phyloP scores from a whole-genome alignment of 192 early-diverging fungal species.

The Allomyces macrogynus region DNA sequence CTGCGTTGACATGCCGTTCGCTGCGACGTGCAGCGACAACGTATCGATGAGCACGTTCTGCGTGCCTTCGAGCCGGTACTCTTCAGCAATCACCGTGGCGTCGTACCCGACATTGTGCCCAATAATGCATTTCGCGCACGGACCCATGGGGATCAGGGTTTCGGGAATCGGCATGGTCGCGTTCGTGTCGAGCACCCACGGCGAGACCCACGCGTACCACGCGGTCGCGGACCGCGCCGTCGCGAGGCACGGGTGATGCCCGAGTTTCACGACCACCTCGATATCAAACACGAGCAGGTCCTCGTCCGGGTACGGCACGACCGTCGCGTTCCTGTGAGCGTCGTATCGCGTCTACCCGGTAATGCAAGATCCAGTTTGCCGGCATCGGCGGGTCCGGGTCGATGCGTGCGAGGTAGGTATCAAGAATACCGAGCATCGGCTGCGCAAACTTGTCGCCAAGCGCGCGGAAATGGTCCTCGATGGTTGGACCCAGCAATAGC shows the following conservation, averaged over 20 bases:
- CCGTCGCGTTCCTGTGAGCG: conserved; percentile 10
- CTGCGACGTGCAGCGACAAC: conserved; percentile 76
- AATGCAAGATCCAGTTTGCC: conserved; percentile 23
- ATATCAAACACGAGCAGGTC: conserved; percentile 66
- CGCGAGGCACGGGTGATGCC: conserved; percentile 62
- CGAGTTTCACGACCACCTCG: conserved; percentile 48
- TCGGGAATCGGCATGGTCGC: background rate
- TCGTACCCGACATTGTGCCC: conserved; percentile 92
- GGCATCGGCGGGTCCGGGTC: conserved; percentile 14
- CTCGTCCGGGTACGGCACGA: conserved; percentile 33
- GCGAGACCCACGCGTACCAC: conserved; percentile 90
- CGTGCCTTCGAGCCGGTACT: conserved; percentile 44
- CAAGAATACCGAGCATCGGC: conserved; percentile 32
- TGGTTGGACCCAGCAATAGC: conserved; percentile 18
- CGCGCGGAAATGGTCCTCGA: conserved; percentile 58
- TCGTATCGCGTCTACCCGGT: conserved; percentile 73
- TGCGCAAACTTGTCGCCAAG: conserved; percentile 45
- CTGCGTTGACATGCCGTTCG: conserved; percentile 71
- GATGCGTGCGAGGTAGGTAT: conserved; percentile 14
- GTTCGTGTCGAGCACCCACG: conserved; percentile 28
- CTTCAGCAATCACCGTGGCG: conserved; percentile 66
- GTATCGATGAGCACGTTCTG: conserved; percentile 64
- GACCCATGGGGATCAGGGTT: conserved; percentile 43
- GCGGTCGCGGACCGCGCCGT: conserved; percentile 42
- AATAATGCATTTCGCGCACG: conserved; percentile 28